Percentiles rank a stretch among this genome's conserved stretches.
These are phyloP conservation scores for Cladosporium sp. DNA, from an alignment of 2,329 filamentous ascomycete species.

Conservation along the genomic window DNA sequence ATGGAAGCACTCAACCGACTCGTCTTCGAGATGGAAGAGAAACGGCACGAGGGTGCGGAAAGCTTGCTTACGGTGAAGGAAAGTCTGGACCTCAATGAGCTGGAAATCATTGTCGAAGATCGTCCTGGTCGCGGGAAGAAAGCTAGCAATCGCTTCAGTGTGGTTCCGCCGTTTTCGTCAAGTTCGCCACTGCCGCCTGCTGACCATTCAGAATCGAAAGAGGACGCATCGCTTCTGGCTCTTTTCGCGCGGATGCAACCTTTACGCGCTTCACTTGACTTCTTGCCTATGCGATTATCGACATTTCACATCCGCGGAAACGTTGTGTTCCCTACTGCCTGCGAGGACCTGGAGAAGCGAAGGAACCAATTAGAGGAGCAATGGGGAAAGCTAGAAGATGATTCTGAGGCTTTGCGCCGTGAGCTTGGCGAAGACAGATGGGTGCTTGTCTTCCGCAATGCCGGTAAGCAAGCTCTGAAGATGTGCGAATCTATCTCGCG, in stretches of 20 bases:
- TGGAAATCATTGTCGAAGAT: conserved; percentile 92
- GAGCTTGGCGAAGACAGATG: conserved; percentile 94
- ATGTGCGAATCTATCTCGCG: conserved; percentile 95
- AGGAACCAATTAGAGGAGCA: conserved; percentile 73
- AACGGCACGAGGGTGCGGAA: conserved; percentile 77
- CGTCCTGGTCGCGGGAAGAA: conserved; percentile 58
- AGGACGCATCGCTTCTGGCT: conserved; percentile 84
- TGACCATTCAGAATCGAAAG: conserved; percentile 62
- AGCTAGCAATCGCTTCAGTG: conserved; percentile 67
- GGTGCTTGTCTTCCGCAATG: conserved; percentile 93
- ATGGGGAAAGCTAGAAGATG: conserved; percentile 84
- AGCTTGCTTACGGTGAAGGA: conserved; percentile 55
- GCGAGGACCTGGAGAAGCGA: conserved; percentile 79
- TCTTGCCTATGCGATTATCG: conserved; percentile 89
- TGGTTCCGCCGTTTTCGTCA: conserved; percentile 57
- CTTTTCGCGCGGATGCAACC: conserved; percentile 96
- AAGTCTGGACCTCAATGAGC: conserved; percentile 76
- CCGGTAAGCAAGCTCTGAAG: conserved; percentile 86
- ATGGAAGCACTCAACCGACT: conserved; percentile 75
- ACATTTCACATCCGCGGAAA: conserved; percentile 80
- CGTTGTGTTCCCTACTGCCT: conserved; percentile 81
- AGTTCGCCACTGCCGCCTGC: conserved; percentile 63
- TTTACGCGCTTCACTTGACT: conserved; percentile 86
- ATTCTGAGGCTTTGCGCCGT: conserved; percentile 83
- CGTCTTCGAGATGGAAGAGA: conserved; percentile 98